Conservation (phyloP, 23 red algal species). For the Porphyridium purpureum region DNA sequence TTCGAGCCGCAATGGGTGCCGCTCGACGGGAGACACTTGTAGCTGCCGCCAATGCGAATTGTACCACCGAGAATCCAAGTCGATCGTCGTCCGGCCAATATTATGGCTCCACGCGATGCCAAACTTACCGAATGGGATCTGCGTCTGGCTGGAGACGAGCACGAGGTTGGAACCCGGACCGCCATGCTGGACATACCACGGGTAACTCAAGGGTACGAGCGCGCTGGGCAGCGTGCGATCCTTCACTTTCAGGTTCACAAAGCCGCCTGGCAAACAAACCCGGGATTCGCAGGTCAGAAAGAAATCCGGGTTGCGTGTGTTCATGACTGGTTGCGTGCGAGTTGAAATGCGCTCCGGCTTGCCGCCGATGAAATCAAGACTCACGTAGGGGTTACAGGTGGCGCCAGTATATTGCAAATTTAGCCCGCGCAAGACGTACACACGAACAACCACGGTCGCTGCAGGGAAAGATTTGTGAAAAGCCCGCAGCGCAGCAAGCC, state of each 20-base stretch:
- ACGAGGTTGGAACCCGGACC: too few relatives aligned
- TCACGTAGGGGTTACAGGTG: constrained; percentile 57
- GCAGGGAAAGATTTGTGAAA: too few relatives aligned
- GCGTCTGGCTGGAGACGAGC: constrained; percentile 16
- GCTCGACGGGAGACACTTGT: constrained; percentile 51
- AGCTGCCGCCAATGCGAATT: constrained; percentile 60
- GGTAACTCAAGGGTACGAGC: too few relatives aligned
- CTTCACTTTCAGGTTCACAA: constrained; percentile 59
- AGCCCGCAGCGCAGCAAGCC: too few relatives aligned
- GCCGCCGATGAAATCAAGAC: constrained; percentile 32
- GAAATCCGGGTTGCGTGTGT: constrained; percentile 68
- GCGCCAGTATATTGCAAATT: constrained; percentile 52
- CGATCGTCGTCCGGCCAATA: constrained; percentile 77
- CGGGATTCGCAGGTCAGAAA: constrained; percentile 62
- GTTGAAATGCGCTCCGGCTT: constrained; percentile 47
- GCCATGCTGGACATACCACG: too few relatives aligned
- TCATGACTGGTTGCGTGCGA: constrained; percentile 33
- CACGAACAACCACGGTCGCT: constrained; percentile 55
- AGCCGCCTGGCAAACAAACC: constrained; percentile 65
- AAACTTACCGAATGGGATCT: constrained; percentile 31
- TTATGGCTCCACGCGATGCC: constrained; percentile 51
- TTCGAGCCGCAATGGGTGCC: constrained; percentile 29
- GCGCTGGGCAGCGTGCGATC: too few relatives aligned
- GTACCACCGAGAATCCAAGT: constrained; percentile 85
- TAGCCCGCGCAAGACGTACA: constrained; percentile 48